Evolutionary conservation across 2,329 filamentous ascomycete genomes (phyloP), one percentile per base, ranked within the genome.

Genomic region (Delphinella strobiligena): DNA sequence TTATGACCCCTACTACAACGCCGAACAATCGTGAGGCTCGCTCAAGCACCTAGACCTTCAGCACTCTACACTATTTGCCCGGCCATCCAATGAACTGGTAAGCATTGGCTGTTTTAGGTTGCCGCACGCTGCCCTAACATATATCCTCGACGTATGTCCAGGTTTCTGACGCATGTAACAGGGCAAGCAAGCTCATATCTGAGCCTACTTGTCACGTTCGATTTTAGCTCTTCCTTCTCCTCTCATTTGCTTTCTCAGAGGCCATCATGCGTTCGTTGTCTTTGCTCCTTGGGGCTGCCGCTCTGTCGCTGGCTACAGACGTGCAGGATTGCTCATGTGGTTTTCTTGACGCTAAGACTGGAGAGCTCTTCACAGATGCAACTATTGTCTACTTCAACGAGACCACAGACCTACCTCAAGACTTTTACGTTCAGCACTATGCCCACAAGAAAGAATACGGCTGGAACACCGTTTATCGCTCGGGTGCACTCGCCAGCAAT

Each of bases 321-420:
- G 30, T 41, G 5, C 31, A 33, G 3, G 46, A 59, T 41, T 71
- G 67, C 44, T 54, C 57, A 18, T 71, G 67, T 46, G 67, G 67
- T 10, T 71, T 63, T 42, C 59, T 60, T 41, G 66, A 71, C 45
- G 42, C 49, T 1, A 42, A 48, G 5, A 61, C 60, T 2, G 48
- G 55, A 7, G 47, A 57, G 14, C 45, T 67, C 9, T 69, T 62
- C 45, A 71, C 66, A 0, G 67, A 71, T 33, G 62, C 62, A 5
- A 57, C 66, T 18, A 65, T 70, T 35, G 54, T 64, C 4, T 71
- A 69, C 51, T 71, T 71, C 58, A 71, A 71, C 47, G 67, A 70
- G 43, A 65, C 66, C 2, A 47, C 47, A 5, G 51, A 38, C 12
- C 40, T 62, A 10, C 55, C 58, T 14, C 38, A 48, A 3, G 42